A percentile compares a stretch with the other conserved stretches of the same genome.
phyloP scores from a whole-genome alignment of 83 land plant genomes.

The Picea mariana region DNA sequence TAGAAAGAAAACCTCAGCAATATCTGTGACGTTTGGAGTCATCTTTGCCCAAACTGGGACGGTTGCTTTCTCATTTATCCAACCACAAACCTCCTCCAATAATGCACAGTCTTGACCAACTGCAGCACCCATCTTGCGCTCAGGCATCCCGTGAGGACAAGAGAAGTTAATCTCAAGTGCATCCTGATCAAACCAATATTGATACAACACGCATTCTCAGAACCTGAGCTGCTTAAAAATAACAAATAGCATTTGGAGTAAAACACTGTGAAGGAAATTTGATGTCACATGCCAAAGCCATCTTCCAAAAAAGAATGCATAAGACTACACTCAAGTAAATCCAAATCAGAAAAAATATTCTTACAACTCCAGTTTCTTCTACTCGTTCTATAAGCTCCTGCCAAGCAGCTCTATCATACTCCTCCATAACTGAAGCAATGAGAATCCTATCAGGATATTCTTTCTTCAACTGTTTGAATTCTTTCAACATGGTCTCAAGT shows the following conservation, averaged over 20 bases:
- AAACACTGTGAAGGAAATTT: neutral
- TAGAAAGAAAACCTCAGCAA: constrained; percentile 66
- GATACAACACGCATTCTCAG: neutral
- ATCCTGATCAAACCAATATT: constrained; percentile 58
- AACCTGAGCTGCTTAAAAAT: neutral
- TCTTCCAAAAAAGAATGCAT: neutral
- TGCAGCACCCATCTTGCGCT: constrained; percentile 99
- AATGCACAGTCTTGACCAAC: constrained; percentile 96
- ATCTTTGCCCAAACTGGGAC: no score
- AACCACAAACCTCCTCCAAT: constrained; percentile 89
- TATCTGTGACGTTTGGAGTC: constrained; percentile 99
- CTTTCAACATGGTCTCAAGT: constrained; percentile 93
- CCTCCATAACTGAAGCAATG: no score
- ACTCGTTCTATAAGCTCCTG: constrained; percentile 96
- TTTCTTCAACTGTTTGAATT: no score
- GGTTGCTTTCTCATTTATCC: constrained; percentile 97
- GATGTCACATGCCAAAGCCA: neutral
- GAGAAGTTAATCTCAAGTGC: constrained; percentile 97
- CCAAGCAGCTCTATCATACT: constrained; percentile 94
- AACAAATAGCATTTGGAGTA: constrained; percentile 3
- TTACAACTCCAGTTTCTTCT: constrained; percentile 97
- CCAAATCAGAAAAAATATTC: constrained; percentile 9
- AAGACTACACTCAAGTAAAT: no score
- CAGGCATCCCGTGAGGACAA: constrained; percentile 99
- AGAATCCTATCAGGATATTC: no score